These are phyloP conservation scores for Elymus sibiricus DNA, from an alignment of 176 grass and related monocot species.

Conservation along the genomic window DNA sequence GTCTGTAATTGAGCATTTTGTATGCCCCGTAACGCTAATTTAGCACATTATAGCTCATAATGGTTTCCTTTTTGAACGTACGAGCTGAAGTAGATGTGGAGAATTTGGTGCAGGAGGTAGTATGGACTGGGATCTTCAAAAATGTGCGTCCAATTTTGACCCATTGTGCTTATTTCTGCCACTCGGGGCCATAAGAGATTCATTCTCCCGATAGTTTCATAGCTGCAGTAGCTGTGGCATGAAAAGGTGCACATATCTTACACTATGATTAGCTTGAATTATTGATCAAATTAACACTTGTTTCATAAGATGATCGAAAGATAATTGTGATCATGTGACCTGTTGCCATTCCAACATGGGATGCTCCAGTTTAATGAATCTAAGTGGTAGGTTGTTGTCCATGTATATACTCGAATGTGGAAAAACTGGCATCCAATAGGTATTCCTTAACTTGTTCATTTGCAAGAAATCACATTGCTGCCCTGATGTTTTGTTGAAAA, in stretches of 20 bases:
- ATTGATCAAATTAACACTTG: background rate
- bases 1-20: background rate
- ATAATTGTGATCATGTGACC: background rate
- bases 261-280: slow-evolving; percentile 14
- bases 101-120: background rate
- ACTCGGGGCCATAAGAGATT: background rate
- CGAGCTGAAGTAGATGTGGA: slow-evolving; percentile 1
- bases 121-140: slow-evolving; percentile 13
- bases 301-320: background rate
- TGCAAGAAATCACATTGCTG: background rate
- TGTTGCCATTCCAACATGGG: background rate
- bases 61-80: background rate
- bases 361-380: background rate
- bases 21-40: background rate
- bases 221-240: background rate
- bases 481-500: background rate
- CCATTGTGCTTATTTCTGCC: background rate
- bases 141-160: background rate
- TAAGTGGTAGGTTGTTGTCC: background rate
- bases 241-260: background rate
- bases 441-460: background rate
- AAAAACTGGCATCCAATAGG: background rate
- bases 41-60: too few species aligned
- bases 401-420: background rate
- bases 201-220: background rate